Base-by-base conservation (phyloP, 257 asterid genomes). In the Petrea volubilis region DNA sequence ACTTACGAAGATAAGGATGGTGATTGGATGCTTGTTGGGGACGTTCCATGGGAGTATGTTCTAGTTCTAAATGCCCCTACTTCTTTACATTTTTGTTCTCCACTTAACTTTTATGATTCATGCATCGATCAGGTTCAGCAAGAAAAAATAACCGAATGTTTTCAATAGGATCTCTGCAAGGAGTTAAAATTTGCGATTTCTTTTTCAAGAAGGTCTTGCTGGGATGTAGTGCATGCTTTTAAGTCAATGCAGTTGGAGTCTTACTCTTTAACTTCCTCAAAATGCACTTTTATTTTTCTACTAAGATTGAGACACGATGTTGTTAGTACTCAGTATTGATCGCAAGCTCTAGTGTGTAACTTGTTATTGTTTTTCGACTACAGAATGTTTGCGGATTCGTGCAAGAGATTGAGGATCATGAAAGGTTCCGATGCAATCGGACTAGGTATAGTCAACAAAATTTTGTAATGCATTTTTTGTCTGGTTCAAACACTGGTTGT, bases 1-100 rank as follows among this genome's bases (percentile, higher is more conserved):
- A 90, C 97, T 0, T 90, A 83, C 25, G 93, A 90, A 80, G 96
- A 88, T 67, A 90, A 88, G 78, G 93, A 90, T 41, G 90, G 90
- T n/a, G 95, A 88, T 18, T 88, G 93, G 97, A 91, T 91, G 97
- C 96, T 91, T 18, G 96, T 91, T 28, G 97, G 97, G 0, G 97
- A 91, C 38, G 95, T 91, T 71, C 97, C 97, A 1, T 91, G 97
- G 95, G 95, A 77, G 97, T 91, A 85, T 50, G 57, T 50, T 50
- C 27, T 6, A 50, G 6, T 17, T 18, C 27, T 28, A 50, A 50
- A 20, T 20, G 8, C 23, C 53, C 49, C 4, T 3, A 0, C 14
- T n/a, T n/a, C n/a, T 41, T 12, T 41, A 12, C 1, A 41, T 41
- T 13, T 41, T 41, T 13, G 9, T 41, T 5, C 49, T 41, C 15